Percentiles rank a stretch among this genome's conserved stretches.
Evolutionary conservation across 495 filamentous ascomycete species (phyloP).

Genomic region (Penicillium alfredii): DNA sequence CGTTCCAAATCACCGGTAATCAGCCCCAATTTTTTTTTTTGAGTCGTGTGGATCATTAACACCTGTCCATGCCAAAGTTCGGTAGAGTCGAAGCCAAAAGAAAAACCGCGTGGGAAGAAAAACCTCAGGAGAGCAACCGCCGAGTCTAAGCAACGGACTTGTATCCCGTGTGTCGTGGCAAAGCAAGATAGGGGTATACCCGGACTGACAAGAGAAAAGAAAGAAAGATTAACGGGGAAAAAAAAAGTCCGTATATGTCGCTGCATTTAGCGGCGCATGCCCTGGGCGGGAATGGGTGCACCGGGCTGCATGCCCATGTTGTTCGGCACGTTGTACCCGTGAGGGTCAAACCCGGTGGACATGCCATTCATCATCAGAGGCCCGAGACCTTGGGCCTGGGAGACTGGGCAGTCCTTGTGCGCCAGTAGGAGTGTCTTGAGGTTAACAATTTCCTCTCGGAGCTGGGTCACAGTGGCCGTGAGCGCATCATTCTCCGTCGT

Average conservation of each 20-base stretch:
- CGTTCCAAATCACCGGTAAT: constrained; percentile 26
- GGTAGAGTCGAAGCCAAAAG: constrained; percentile 21
- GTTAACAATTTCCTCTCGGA: constrained; percentile 92
- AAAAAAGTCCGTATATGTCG: too few species aligned
- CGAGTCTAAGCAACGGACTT: constrained; percentile 17
- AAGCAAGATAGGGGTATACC: constrained; percentile 2
- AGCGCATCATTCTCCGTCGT: constrained; percentile 86
- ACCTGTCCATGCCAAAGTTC: constrained; percentile 40
- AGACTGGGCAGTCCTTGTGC: constrained; percentile 95
- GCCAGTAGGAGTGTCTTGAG: constrained; percentile 89
- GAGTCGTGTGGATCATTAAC: constrained; percentile 41
- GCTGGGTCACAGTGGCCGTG: constrained; percentile 69
- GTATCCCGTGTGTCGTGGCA: constrained; percentile 6
- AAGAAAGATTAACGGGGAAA: constrained; percentile 6
- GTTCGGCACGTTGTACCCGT: constrained; percentile 33
- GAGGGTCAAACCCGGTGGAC: constrained; percentile 32
- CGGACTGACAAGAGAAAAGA: constrained; percentile 7
- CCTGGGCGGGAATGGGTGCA: constrained; percentile 35
- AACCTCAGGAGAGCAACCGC: constrained; percentile 11
- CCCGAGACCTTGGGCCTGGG: constrained; percentile 76
- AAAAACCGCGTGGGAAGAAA: constrained; percentile 16
- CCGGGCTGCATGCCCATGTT: constrained; percentile 40
- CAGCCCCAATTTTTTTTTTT: constrained; percentile 36
- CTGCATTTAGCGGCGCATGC: constrained; percentile 31
- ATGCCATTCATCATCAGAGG: constrained; percentile 60